Evolutionary conservation across 805 yeast genomes (phyloP).

Genomic region (Wickerhamomyces mucosus): DNA sequence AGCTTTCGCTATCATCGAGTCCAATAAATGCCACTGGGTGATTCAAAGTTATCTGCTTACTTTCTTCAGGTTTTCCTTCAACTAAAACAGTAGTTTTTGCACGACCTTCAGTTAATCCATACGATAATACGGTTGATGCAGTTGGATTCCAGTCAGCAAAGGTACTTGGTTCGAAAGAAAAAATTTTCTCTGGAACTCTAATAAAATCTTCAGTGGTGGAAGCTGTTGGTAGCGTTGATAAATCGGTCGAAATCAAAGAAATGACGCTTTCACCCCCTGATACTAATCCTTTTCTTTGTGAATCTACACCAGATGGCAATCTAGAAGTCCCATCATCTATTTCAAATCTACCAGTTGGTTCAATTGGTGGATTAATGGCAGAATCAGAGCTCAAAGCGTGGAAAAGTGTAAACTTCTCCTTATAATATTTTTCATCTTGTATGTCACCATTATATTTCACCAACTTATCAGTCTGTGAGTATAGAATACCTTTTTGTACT

Average conservation of each 20-base stretch:
- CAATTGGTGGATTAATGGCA: constrained; percentile 22
- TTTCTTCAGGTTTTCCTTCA: constrained; percentile 12
- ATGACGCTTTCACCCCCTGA: too few relatives aligned
- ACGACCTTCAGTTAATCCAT: constrained; percentile 40
- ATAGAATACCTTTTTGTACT: constrained; percentile 80
- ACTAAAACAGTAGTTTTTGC: constrained; percentile 35
- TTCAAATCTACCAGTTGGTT: constrained; percentile 23
- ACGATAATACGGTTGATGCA: constrained; percentile 35
- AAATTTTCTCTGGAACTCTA: constrained; percentile 28
- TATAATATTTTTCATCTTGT: constrained; percentile 13
- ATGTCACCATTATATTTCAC: constrained; percentile 28
- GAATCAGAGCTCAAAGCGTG: constrained; percentile 41
- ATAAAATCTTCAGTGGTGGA: constrained; percentile 21
- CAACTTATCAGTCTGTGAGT: constrained; percentile 57
- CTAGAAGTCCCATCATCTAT: neutral
- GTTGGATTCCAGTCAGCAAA: constrained; percentile 50
- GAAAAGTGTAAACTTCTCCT: constrained; percentile 38
- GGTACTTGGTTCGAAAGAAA: constrained; percentile 33
- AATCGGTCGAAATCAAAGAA: too few relatives aligned
- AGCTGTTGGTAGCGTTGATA: too few relatives aligned
- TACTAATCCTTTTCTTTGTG: too few relatives aligned
- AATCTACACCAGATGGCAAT: too few relatives aligned
- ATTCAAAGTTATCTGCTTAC: constrained; percentile 10
- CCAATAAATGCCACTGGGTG: constrained; percentile 26
- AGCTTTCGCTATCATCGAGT: too few relatives aligned